Evolutionary conservation across 1,284 basidiomycete genomes (phyloP).

Genomic region (Microbotryum scabiosae): DNA sequence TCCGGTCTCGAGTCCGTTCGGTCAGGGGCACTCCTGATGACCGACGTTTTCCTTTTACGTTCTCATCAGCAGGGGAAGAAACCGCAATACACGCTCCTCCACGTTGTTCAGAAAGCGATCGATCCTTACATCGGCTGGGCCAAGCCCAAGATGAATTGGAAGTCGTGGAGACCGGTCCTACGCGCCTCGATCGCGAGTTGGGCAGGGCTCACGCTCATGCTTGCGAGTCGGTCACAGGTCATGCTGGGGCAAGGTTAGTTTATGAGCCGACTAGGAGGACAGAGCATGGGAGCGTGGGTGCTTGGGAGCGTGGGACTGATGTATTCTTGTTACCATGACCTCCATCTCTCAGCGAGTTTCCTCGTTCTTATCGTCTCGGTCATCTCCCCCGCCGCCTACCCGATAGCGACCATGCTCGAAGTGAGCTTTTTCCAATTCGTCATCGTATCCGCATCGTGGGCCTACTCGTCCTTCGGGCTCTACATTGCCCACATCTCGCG

Average conservation of each 20-base stretch:
- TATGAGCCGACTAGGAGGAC: neutral
- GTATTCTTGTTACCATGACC: neutral
- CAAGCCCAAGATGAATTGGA: slow-evolving; percentile 26
- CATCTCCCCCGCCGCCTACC: slow-evolving; percentile 19
- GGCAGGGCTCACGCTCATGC: slow-evolving; percentile 21
- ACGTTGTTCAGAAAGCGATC: too few relatives aligned
- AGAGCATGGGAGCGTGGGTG: neutral
- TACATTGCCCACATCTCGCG: slow-evolving; percentile 23
- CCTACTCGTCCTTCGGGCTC: slow-evolving; percentile 15
- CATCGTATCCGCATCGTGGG: slow-evolving; percentile 17
- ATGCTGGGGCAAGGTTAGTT: neutral
- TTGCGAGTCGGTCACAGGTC: neutral
- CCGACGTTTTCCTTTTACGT: too few relatives aligned
- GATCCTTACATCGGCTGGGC: slow-evolving; percentile 12
- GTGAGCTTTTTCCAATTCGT: slow-evolving; percentile 22
- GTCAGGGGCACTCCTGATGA: too few relatives aligned
- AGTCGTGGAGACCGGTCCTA: slow-evolving; percentile 18
- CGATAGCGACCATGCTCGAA: slow-evolving; percentile 18
- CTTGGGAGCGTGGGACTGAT: slow-evolving; percentile 2
- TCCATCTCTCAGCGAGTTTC: slow-evolving; percentile 13
- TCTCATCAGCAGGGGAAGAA: too few relatives aligned
- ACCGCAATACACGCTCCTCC: too few relatives aligned
- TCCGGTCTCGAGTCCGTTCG: too few relatives aligned
- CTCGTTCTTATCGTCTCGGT: slow-evolving; percentile 22
- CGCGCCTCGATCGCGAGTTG: slow-evolving; percentile 21